Evolutionary conservation across 2,329 filamentous ascomycete genomes (phyloP), one percentile per base, ranked within the genome.

Genomic region (Colletotrichum caudatum): DNA sequence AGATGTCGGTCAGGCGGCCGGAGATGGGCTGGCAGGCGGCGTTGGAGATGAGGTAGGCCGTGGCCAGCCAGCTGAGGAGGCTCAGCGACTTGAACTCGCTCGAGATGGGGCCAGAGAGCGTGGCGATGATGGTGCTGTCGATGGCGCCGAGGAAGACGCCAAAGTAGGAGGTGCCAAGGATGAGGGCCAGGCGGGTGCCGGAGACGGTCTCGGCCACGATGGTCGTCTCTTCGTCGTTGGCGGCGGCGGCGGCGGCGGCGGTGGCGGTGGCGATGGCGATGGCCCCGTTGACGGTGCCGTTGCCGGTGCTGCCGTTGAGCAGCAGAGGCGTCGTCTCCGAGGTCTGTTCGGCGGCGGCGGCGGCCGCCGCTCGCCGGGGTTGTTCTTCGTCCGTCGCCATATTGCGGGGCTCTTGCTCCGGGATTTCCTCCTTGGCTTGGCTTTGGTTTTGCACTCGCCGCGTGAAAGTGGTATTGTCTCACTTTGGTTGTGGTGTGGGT

Each of bases 1-100:
- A 96, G 61, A 97, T 96, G 79, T 97, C 95, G 0, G 94, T 97
- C 71, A 97, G 81, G 6, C 94, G 90, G 7, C 95, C 95, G 11
- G 92, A 94, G 26, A 97, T 87, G 16, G 94, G 94, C 80, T 97
- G 94, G 76, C 90, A 93, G 0, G 94, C 94, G 2, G 94, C 93
- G 80, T 95, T 97, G 75, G 94, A 92, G 77, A 97, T 94, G 37
- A 97, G 87, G 79, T 97, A 97, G 26, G 93, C 92, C 0, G 93
- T 93, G 0, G 94, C 94, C 9, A 97, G 90, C 94, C 94, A 97
- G 0, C 94, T 95, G 56, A 97, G 86, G 5, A 96, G 85, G 26
- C 91, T 92, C 37, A 97, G 88, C 1, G 93, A 97, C 70, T 91
- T 86, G 81, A 97, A 97, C 54, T 92, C 92, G 78, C 90, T 93